Percentiles rank a stretch among this genome's conserved stretches.
Evolutionary conservation across 257 asterid species (phyloP).

Genomic region (Gentiana straminea): DNA sequence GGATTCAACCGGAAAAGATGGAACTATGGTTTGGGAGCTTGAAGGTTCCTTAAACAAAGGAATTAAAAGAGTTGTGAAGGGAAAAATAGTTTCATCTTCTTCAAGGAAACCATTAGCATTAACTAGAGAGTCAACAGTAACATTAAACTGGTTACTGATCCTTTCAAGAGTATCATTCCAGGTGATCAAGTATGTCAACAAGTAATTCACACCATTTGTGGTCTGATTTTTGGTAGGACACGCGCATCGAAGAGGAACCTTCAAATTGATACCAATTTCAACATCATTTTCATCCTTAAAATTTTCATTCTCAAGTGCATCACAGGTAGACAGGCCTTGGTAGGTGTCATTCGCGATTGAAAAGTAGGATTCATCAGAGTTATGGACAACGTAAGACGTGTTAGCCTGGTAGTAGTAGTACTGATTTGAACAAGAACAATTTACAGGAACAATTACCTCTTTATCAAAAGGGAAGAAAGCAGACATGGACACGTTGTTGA

Average conservation of each 20-base stretch:
- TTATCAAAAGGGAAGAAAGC: slow-evolving; percentile 18
- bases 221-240: slow-evolving; percentile 48
- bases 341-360: slow-evolving; percentile 33
- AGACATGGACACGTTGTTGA: slow-evolving; percentile 37
- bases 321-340: slow-evolving; percentile 52
- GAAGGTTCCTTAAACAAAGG: slow-evolving; percentile 35
- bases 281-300: slow-evolving; percentile 15
- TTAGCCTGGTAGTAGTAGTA: slow-evolving; percentile 60
- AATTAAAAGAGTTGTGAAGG: slow-evolving; percentile 51
- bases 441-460: slow-evolving; percentile 43
- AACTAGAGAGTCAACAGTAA: slow-evolving; percentile 22
- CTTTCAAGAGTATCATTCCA: slow-evolving; percentile 20
- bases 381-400: slow-evolving; percentile 26
- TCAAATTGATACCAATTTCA: slow-evolving; percentile 20
- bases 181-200: slow-evolving; percentile 39
- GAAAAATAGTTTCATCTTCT: slow-evolving; percentile 24
- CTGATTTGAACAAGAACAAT: slow-evolving; percentile 43
- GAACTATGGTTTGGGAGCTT: slow-evolving; percentile 16
- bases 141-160: slow-evolving; percentile 31
- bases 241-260: slow-evolving; percentile 61
- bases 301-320: slow-evolving; percentile 33
- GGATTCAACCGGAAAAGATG: not conserved
- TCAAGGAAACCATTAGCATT: slow-evolving; percentile 39
- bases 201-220: slow-evolving; percentile 26
- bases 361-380: slow-evolving; percentile 21